Base-by-base conservation (phyloP, 352 stramenopile genomes). In the Globisporangium rhizosaccharum region DNA sequence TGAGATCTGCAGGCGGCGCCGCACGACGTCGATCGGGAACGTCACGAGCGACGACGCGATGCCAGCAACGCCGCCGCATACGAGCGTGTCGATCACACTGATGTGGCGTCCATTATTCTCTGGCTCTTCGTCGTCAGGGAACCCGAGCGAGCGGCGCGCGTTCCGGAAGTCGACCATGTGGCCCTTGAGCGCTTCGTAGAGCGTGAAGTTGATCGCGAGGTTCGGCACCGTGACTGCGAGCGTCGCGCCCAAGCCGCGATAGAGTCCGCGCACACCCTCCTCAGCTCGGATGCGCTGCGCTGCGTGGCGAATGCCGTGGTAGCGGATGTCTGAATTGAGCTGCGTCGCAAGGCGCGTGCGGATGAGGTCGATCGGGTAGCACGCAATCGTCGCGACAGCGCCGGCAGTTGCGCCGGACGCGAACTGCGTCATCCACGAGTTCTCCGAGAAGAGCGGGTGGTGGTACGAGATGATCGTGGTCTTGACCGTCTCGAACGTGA, bases 291-390 rank as follows among this genome's bases (percentile, higher is more conserved):
- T 98, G 70, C 96, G 96, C 55, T 85, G 73, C 66, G 97, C 96
- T 3, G 91, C 93, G 77, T 98, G 91, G 37, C 81, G 75, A 64
- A 98, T 98, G 25, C 94, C 92, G 56, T 80, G 79, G 63, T 92
- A 94, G 23, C 85, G 80, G 51, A 90, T 96, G 69, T 92, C 92
- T 76, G 68, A 81, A 63, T 83, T 94, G 36, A 98, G 75, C 71
- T 98, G 92, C 52, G 92, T 98, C 36, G 92, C 96, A 42, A 99
- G 71, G 48, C 96, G 75, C 56, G 94, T 98, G 63, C 92, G 75
- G 46, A 99, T 97, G 37, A 99, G 84, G 70, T 99, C 96, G 51
- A 99, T 90, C 44, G 96, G 96, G 77, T 99, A 99, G 75, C 96
- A 99, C 17, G 87, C 89, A 53, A 97, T 72, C 6, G 85, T 95